Base-by-base conservation (phyloP, 129 eudicot genomes). In the Logfia minima region DNA sequence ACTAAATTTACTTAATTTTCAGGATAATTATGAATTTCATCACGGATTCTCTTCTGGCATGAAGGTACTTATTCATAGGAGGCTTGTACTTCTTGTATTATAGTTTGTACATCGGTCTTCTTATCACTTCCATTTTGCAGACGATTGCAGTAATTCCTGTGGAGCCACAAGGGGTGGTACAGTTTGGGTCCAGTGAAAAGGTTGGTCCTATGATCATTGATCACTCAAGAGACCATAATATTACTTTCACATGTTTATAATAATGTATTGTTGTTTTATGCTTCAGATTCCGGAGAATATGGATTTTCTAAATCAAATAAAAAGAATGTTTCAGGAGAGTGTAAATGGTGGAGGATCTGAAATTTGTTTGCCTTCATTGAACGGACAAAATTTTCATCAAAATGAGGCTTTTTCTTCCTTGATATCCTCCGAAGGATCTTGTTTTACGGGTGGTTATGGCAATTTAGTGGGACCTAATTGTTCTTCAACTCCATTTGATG, bases 121-220 rank as follows among this genome's bases (percentile, higher is more conserved):
- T 34, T 59, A 55, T 70, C 43, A 43, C 58, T 29, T 70, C 64
- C 24, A n/a, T 80, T 84, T 83, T 83, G 84, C 90, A 94, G 99
- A 91, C 99, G 58, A 84, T 89, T 83, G 92, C 84, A 34, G 83
- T 91, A 17, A 89, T 94, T 64, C 79, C 99, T 2, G 83, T 94
- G 70, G 96, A 89, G 75, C 83, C 81, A 26, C 82, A 73, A 45
- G 99, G 99, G 32, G 93, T 94, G 55, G 78, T 94, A 62, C 97
- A 91, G 61, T 82, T 94, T 78, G 97, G 99, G 72, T 91, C 97
- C 45, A 88, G 80, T 62, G 70, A 79, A 9, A 84, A 90, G 97
- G 98, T 93, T 59, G 64, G 87, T 55, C 39, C 19, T 35, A 13
- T 41, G 79, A n/a, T 32, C 67, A 52, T 21, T 60, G 74, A 76